Base-by-base conservation (phyloP, 805 yeast genomes). In the Middelhovenomyces tepae region DNA sequence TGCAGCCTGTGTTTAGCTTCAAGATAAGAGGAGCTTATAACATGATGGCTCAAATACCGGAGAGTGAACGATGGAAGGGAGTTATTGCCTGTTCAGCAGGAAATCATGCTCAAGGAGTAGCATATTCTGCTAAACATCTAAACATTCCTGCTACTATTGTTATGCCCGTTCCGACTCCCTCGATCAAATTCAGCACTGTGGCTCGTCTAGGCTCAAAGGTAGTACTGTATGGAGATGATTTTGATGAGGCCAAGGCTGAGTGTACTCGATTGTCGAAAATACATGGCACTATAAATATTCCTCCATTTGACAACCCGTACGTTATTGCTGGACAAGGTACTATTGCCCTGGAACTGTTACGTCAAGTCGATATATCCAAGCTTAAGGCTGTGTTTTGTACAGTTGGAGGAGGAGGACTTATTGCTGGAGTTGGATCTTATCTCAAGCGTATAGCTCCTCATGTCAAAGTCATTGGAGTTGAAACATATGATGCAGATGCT, bases 311-410 rank as follows among this genome's bases (percentile, higher is more conserved):
- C 53, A 96, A 91, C 52, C 99, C 99, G 2, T 84, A 78, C 47
- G 95, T 91, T 44, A 85, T 91, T 59, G 98, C 99, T 6, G 99
- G 99, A 16, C 99, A 91, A 59, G 99, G 97, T 39, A 91, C 99
- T 16, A 78, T 89, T 42, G 98, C 94, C 3, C 71, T 87, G 73
- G 99, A 91, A 59, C 63, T 91, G 16, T 62, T 91, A 35, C 75
- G 95, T 56, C 99, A 91, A 62, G 69, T 86, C 21, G 76, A 84
- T 43, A 65, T 78, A 31, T 75, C 77, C 36, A 76, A 78, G 40
- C 67, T 89, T 45, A 73, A 72, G 46, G 97, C 97, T 2, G 80
- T 91, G 1, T 91, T 91, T 54, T 75, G 85, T 37, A 86, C 94
- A 20, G 81, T 89, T 37, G 99, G 99, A 37, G 99, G 99, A 38